Evolutionary conservation across 2,329 filamentous ascomycete genomes (phyloP).

Genomic region (Orbilia quercus): DNA sequence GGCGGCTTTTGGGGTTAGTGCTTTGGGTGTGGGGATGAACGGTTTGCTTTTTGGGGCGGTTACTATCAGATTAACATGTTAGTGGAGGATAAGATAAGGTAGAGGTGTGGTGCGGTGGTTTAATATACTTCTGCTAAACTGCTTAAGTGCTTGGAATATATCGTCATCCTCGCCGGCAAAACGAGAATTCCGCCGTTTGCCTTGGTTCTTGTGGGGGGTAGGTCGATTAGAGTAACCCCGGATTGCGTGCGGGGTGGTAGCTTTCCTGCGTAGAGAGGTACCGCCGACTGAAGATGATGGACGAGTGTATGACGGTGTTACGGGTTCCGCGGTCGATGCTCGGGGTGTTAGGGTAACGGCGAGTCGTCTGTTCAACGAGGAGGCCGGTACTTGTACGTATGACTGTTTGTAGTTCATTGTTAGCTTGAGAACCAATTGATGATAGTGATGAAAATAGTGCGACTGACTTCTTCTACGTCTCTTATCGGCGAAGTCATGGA

Average conservation of each 20-base stretch:
- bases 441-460: not conserved
- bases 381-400: conserved; percentile 7
- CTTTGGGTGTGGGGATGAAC: conserved; percentile 48
- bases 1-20: conserved; percentile 39
- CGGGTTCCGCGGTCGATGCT: conserved; percentile 48
- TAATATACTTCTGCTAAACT: conserved; percentile 45
- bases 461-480: conserved; percentile 20
- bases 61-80: conserved; percentile 19
- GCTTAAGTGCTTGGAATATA: conserved; percentile 44
- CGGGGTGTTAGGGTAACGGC: conserved; percentile 29
- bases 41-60: conserved; percentile 45
- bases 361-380: conserved; percentile 24
- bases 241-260: conserved; percentile 44
- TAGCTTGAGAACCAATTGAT: not conserved
- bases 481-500: conserved; percentile 45
- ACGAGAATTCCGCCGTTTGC: conserved; percentile 50
- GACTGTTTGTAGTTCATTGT: conserved; percentile 8
- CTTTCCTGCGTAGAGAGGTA: conserved; percentile 33
- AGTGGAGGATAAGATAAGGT: not conserved
- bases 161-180: conserved; percentile 51
- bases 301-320: conserved; percentile 34
- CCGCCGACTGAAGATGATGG: conserved; percentile 19
- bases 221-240: conserved; percentile 40
- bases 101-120: not conserved
- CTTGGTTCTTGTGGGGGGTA: conserved; percentile 50